Conservation (phyloP, 2,329 filamentous ascomycete genomes). For the Cladosporium sp. region DNA sequence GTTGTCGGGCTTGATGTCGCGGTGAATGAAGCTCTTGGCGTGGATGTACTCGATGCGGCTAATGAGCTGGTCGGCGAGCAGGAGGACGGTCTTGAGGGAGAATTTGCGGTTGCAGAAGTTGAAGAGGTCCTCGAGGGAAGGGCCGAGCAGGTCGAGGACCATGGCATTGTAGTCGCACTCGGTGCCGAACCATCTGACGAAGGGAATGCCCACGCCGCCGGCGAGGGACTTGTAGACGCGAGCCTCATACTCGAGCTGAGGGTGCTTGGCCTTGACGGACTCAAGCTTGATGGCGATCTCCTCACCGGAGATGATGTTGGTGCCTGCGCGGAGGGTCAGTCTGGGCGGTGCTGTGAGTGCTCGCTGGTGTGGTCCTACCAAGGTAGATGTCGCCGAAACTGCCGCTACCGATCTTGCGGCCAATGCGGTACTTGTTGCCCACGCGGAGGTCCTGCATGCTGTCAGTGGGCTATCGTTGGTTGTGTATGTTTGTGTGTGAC, state of each 20-base stretch:
- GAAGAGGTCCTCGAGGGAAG: slow-evolving; percentile 95
- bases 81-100: slow-evolving; percentile 93
- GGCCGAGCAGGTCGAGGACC: slow-evolving; percentile 94
- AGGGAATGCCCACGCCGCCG: slow-evolving; percentile 94
- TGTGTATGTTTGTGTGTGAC: background rate
- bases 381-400: slow-evolving; percentile 98
- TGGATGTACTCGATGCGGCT: slow-evolving; percentile 99
- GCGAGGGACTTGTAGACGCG: slow-evolving; percentile 86
- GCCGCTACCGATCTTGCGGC: slow-evolving; percentile 96
- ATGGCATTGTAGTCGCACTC: slow-evolving; percentile 99
- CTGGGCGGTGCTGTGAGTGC: background rate
- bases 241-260: slow-evolving; percentile 96
- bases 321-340: slow-evolving; percentile 50
- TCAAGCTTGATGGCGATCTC: slow-evolving; percentile 99
- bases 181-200: slow-evolving; percentile 98
- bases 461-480: slow-evolving; percentile 28
- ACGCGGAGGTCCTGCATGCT: slow-evolving; percentile 81
- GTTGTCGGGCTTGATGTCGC: slow-evolving; percentile 99
- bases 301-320: slow-evolving; percentile 98
- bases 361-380: slow-evolving; percentile 40
- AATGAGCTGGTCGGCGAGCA: slow-evolving; percentile 95
- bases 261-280: slow-evolving; percentile 98
- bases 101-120: slow-evolving; percentile 99
- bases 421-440: slow-evolving; percentile 99
- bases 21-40: slow-evolving; percentile 98